phyloP scores from a whole-genome alignment of 1,284 basidiomycete genomes.

The Rhodotorula sp. region DNA sequence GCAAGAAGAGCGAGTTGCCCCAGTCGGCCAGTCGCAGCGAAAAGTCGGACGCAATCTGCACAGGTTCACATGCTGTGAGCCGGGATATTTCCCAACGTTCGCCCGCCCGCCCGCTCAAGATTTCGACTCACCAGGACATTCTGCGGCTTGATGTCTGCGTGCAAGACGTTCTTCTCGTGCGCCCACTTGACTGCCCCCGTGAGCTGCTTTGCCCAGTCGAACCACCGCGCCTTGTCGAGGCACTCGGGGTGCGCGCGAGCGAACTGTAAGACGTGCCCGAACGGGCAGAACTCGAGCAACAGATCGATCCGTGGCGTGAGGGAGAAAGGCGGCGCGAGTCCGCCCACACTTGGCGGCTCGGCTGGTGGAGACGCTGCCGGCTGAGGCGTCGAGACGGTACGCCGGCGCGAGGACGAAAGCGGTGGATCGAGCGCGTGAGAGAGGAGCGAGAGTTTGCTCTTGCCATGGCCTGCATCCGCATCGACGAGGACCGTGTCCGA shows the following conservation, averaged over 20 bases:
- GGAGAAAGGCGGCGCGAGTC: constrained; percentile 4
- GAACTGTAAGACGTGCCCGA: constrained; percentile 50
- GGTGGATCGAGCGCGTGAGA: constrained; percentile 24
- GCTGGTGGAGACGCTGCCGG: neutral
- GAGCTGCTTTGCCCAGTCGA: constrained; percentile 51
- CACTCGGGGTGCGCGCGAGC: constrained; percentile 48
- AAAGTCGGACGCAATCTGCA: constrained; percentile 37
- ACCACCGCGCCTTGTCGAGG: constrained; percentile 48
- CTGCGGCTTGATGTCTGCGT: constrained; percentile 54
- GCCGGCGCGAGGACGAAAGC: constrained; percentile 12
- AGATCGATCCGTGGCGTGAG: constrained; percentile 46
- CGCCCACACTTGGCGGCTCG: constrained; percentile 8
- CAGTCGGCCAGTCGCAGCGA: constrained; percentile 52
- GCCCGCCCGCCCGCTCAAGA: neutral
- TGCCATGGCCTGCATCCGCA: neutral
- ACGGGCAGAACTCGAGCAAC: constrained; percentile 51
- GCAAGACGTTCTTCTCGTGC: constrained; percentile 52
- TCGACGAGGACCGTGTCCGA: constrained; percentile 3
- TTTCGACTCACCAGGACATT: constrained; percentile 41
- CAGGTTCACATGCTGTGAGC: neutral
- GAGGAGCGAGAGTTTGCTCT: constrained; percentile 12
- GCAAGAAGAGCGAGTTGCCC: constrained; percentile 52
- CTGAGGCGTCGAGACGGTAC: neutral
- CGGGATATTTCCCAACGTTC: no score
- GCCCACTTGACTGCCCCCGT: constrained; percentile 51